Percentiles rank a stretch among this genome's conserved stretches.
phyloP scores from a whole-genome alignment of 2,329 filamentous ascomycete genomes.

The Cladobotryum protrusum region DNA sequence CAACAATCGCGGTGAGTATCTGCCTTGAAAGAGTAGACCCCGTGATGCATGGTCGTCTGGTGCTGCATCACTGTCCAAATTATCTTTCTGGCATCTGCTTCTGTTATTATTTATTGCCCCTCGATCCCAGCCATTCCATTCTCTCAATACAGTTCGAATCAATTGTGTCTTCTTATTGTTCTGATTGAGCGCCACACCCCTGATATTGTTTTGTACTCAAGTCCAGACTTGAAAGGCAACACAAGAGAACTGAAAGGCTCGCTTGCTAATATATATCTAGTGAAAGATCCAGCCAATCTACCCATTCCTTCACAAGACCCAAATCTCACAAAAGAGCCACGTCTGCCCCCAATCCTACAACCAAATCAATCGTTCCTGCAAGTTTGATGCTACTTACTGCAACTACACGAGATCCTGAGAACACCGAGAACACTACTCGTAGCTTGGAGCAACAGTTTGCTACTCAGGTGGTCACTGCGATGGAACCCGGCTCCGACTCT shows the following conservation, averaged over 20 bases:
- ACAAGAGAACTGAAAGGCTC: too few relatives aligned
- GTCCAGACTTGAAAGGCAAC: too few relatives aligned
- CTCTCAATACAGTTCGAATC: not conserved
- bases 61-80: constrained; percentile 7
- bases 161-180: not conserved
- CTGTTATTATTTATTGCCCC: constrained; percentile 3
- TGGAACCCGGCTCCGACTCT: too few relatives aligned
- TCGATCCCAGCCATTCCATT: not conserved
- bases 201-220: too few relatives aligned
- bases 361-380: not conserved
- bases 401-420: too few relatives aligned
- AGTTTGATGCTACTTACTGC: too few relatives aligned
- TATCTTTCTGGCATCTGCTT: not conserved
- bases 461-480: too few relatives aligned
- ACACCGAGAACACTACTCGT: not conserved
- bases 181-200: too few relatives aligned
- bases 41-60: constrained; percentile 5
- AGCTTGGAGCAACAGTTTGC: not conserved
- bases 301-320: not conserved
- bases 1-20: constrained; percentile 1
- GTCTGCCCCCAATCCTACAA: constrained; percentile 42
- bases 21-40: not conserved
- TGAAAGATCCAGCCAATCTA: not conserved
- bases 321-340: constrained; percentile 42
- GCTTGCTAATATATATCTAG: not conserved